phyloP scores from a whole-genome alignment of 2,329 filamentous ascomycete genomes.

The Fusarium gaditjirri region DNA sequence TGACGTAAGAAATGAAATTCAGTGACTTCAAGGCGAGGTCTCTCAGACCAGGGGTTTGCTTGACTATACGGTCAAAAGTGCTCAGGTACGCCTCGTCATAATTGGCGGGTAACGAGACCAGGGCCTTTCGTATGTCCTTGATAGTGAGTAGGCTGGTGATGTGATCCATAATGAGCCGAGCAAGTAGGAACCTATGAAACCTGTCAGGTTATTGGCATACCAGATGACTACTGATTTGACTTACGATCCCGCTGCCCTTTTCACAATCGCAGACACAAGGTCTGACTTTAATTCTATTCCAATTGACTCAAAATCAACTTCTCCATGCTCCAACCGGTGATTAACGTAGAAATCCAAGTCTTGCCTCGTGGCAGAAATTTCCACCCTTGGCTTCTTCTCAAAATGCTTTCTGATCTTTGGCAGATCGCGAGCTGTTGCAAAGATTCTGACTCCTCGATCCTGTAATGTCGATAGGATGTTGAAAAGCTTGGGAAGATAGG shows the following conservation, averaged over 20 bases:
- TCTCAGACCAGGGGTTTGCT: not conserved
- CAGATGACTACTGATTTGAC: fast-evolving
- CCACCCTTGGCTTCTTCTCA: not conserved
- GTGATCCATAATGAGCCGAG: not conserved
- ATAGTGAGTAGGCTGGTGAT: not conserved
- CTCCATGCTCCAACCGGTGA: not conserved
- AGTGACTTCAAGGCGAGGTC: not conserved
- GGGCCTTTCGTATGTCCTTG: not conserved
- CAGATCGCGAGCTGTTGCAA: not conserved
- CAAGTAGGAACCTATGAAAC: not conserved
- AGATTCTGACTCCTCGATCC: not conserved
- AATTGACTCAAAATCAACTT: not conserved
- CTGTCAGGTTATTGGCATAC: not conserved
- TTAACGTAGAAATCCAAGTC: not conserved
- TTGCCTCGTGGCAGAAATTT: not conserved
- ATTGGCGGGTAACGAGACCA: not conserved
- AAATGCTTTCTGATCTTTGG: not conserved
- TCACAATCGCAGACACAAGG: not conserved
- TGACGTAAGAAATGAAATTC: not conserved
- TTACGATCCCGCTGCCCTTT: not conserved
- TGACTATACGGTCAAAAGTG: not conserved
- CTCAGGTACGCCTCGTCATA: not conserved
- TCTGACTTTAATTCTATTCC: not conserved
- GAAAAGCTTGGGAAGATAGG: not conserved
- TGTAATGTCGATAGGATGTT: not conserved